phyloP scores from a whole-genome alignment of 441 rosid species.

The Metrosideros polymorpha region DNA sequence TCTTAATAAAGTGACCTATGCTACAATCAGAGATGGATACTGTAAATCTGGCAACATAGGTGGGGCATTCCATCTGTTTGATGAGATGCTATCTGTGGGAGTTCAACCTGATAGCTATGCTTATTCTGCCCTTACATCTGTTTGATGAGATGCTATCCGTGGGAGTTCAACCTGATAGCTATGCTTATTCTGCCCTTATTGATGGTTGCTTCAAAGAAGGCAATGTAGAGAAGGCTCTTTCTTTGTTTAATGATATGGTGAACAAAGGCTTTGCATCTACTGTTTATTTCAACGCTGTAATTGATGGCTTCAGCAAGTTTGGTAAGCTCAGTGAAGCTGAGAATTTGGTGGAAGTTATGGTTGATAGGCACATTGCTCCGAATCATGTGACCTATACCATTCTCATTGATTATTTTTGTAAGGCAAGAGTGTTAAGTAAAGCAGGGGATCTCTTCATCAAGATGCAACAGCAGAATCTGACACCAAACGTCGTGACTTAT shows the following conservation, averaged over 20 bases:
- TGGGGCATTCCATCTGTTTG: conserved; percentile 39
- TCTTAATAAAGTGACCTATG: conserved; percentile 36
- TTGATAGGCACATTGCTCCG: conserved; percentile 20
- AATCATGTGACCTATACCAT: conserved; percentile 48
- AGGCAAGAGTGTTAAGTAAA: conserved; percentile 29
- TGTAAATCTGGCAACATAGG: conserved; percentile 43
- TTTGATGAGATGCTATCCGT: conserved; percentile 37
- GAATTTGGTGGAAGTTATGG: conserved; percentile 28
- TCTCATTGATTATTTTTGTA: conserved; percentile 43
- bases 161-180: conserved; percentile 44
- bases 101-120: conserved; percentile 41
- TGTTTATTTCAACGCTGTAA: conserved; percentile 38
- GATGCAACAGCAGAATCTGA: conserved; percentile 33
- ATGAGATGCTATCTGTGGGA: conserved; percentile 40
- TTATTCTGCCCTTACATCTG: conserved; percentile 40
- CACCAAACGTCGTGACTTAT: conserved; percentile 35
- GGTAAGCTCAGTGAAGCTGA: conserved; percentile 19
- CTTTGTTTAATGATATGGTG: conserved; percentile 28
- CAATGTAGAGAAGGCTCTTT: conserved; percentile 29
- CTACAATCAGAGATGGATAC: conserved; percentile 47
- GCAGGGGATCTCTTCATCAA: conserved; percentile 34
- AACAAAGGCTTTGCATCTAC: conserved; percentile 25
- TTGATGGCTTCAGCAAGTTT: conserved; percentile 40
- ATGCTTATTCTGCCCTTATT: conserved; percentile 39
- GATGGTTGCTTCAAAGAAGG: conserved; percentile 54